Evolutionary conservation across 805 yeast genomes (phyloP), one percentile per base, ranked within the genome.

Genomic region (Teunomyces kruisii): DNA sequence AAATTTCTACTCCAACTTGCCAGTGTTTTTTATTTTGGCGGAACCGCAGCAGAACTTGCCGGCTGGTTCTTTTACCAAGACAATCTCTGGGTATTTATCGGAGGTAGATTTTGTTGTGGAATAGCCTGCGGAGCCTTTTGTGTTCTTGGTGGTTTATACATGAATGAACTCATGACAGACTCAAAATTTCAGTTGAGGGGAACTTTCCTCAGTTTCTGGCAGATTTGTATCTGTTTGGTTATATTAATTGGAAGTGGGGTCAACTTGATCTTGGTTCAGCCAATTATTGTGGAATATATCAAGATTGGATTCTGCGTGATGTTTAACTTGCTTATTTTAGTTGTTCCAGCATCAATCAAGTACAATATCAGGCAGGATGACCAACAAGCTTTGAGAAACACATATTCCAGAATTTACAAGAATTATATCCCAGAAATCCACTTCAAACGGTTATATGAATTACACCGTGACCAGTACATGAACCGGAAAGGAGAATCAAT

Each of bases 111-210:
- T 12, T 15, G 57, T 7, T 44, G 55, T 28, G 67, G 67, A 5
- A 33, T 60, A 9, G 38, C 55, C 6, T 54, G 64, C 22, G 71
- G 71, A 1, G 43, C 54, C 1, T 40, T 59, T 12, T 50, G 61
- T 24, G 58, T 58, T 2, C 29, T 61, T 2, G 52, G 57, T 3
- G 66, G 68, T 3, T 49, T 62, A 28, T 62, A 57, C 43, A 46
- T 46, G 39, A 49, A 51, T 32, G 57, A 55, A 17, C 37, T 57
- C 12, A 39, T 52, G 7, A 39, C 54, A n/a, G 53, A 53, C 13
- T 15, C 28, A 1, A 47, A 47, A 9, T 42, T 42, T 9, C 27
- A 26, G 2, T 48, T 45, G 19, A 44, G 54, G 28, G 56, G 58
- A 12, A 39, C 39, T 10, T 58, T 53, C 39, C 45, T 62, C 9